phyloP scores from a whole-genome alignment of 495 filamentous ascomycete species.

The Usnea hakonensis region DNA sequence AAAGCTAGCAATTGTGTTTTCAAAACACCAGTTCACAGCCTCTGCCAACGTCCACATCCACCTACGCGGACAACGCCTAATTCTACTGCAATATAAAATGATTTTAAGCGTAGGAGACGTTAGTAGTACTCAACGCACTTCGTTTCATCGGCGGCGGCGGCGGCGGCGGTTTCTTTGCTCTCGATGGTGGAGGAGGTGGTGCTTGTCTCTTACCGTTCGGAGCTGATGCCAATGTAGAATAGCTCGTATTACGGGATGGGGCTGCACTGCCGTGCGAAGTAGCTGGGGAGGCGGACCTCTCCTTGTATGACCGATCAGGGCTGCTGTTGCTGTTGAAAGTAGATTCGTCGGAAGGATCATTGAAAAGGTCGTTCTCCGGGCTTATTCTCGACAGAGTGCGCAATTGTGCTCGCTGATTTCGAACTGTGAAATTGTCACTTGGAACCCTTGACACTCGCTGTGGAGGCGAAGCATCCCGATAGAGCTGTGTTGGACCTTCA shows the following conservation, averaged over 20 bases:
- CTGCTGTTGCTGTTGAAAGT: constrained; percentile 48
- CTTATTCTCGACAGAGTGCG: constrained; percentile 35
- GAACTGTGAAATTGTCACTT: constrained; percentile 45
- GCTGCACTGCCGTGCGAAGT: constrained; percentile 52
- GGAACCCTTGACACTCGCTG: constrained; percentile 47
- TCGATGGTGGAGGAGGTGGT: constrained; percentile 74
- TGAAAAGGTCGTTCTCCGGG: constrained; percentile 50
- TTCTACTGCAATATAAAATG: background rate
- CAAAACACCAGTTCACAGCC: background rate
- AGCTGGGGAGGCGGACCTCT: constrained; percentile 52
- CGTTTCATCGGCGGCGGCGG: constrained; percentile 48
- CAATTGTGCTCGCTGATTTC: constrained; percentile 37
- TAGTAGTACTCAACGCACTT: constrained; percentile 30
- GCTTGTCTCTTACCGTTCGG: constrained; percentile 57
- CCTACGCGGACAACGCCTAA: background rate
- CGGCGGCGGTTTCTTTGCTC: constrained; percentile 69
- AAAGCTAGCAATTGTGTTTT: background rate
- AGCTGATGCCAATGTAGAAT: constrained; percentile 37
- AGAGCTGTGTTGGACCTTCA: constrained; percentile 48
- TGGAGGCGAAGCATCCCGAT: constrained; percentile 42
- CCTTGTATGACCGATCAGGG: constrained; percentile 48
- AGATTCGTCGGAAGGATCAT: constrained; percentile 56
- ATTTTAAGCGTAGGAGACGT: constrained; percentile 21
- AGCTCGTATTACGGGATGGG: constrained; percentile 48
- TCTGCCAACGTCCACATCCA: background rate